Evolutionary conservation across 1,284 basidiomycete species (phyloP).

Genomic region (Lentinula novae-zelandiae): DNA sequence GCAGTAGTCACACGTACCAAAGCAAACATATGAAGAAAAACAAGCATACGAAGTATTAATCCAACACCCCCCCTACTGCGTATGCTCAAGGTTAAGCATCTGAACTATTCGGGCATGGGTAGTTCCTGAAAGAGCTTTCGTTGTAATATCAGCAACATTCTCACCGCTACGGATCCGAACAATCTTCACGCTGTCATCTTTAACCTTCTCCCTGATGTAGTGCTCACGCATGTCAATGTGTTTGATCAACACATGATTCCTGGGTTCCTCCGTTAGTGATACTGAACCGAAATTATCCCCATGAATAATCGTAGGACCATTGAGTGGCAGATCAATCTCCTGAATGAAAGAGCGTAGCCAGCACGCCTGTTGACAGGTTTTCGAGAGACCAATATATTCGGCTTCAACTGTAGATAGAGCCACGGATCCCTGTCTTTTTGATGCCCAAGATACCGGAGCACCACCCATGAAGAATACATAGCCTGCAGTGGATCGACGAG

Average conservation of each 20-base stretch:
- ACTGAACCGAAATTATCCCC: neutral
- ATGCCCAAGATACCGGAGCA: constrained; percentile 28
- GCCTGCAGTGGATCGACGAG: constrained; percentile 23
- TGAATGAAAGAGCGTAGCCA: constrained; percentile 22
- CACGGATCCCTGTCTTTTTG: constrained; percentile 26
- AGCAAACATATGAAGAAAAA: too few relatives aligned
- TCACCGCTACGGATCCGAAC: neutral
- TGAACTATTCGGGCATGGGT: neutral
- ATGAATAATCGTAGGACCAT: neutral
- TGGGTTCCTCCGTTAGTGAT: neutral
- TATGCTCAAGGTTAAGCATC: neutral
- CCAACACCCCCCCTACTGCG: neutral
- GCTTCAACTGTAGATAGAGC: constrained; percentile 30
- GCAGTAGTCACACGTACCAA: too few relatives aligned
- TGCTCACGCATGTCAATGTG: constrained; percentile 4
- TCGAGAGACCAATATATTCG: constrained; percentile 32
- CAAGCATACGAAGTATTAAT: too few relatives aligned
- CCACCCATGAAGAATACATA: constrained; percentile 28
- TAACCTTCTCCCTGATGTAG: constrained; percentile 1
- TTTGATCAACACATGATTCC: neutral
- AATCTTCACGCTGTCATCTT: neutral
- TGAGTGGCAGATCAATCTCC: constrained; percentile 20
- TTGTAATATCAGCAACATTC: neutral
- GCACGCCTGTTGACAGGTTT: constrained; percentile 27
- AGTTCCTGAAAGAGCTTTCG: neutral